These are phyloP conservation scores for Fragilaria radians DNA, from an alignment of 108 stramenopile species.

Conservation along the genomic window DNA sequence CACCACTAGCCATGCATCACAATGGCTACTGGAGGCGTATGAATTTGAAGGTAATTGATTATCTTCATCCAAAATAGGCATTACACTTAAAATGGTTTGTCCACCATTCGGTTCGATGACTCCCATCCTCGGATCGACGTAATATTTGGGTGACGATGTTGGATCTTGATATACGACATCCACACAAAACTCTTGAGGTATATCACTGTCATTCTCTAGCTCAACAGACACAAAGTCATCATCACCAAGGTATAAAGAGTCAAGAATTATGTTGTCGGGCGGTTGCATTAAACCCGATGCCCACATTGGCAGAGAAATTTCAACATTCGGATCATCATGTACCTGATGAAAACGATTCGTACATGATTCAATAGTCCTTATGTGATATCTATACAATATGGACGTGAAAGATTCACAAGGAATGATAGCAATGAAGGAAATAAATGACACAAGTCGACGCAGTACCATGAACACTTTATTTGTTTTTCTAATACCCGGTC, in stretches of 20 bases:
- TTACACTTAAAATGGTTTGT: background rate
- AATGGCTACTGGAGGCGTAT: background rate
- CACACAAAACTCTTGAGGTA: background rate
- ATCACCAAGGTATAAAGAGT: background rate
- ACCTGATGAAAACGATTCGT: background rate
- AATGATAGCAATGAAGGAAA: too few relatives aligned
- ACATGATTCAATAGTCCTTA: too few relatives aligned
- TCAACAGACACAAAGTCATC: conserved; percentile 1
- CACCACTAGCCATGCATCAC: background rate
- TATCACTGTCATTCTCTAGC: background rate
- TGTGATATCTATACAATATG: too few relatives aligned
- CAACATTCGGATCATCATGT: background rate
- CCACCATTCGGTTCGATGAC: background rate
- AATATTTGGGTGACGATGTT: background rate
- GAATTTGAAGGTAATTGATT: background rate
- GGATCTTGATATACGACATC: background rate
- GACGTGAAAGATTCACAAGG: too few relatives aligned
- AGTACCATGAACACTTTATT: too few relatives aligned
- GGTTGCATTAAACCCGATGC: background rate
- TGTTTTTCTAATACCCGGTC: too few relatives aligned
- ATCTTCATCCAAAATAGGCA: background rate
- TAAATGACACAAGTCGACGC: too few relatives aligned
- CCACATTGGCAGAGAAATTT: background rate
- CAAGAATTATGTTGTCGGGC: background rate
- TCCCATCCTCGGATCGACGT: background rate